phyloP scores from a whole-genome alignment of 306 rosid species.

The Urtica urens region DNA sequence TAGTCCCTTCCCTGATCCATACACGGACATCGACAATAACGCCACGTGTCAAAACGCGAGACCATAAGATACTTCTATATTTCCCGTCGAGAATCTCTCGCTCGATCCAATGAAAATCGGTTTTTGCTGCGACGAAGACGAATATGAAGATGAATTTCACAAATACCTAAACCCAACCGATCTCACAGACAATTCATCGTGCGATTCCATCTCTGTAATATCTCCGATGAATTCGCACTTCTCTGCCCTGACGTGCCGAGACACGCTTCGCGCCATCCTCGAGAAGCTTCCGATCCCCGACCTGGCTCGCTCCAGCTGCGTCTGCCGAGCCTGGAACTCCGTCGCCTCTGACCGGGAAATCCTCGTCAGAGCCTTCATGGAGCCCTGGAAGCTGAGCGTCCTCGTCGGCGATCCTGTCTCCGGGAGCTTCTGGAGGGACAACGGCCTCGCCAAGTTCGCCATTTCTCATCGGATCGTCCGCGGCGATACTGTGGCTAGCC shows the following conservation, averaged over 20 bases:
- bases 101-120: constrained; percentile 22
- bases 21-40: too few species aligned
- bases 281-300: constrained; percentile 57
- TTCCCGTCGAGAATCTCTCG: background rate
- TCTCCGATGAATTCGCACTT: constrained; percentile 68
- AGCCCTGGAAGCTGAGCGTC: constrained; percentile 60
- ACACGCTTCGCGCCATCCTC: constrained; percentile 70
- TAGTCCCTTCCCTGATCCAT: too few species aligned
- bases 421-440: constrained; percentile 89
- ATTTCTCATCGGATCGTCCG: constrained; percentile 58
- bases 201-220: constrained; percentile 14
- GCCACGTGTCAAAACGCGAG: too few species aligned
- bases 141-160: constrained; percentile 26
- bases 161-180: constrained; percentile 23
- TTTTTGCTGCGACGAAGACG: constrained; percentile 55
- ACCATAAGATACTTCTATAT: background rate
- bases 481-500: constrained; percentile 74
- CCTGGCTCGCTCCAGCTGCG: constrained; percentile 75
- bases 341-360: constrained; percentile 76
- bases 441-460: constrained; percentile 59
- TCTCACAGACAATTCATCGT: constrained; percentile 12
- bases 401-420: constrained; percentile 60
- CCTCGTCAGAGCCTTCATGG: constrained; percentile 35
- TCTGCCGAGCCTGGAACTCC: constrained; percentile 71
- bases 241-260: constrained; percentile 60